Evolutionary conservation across 2,329 filamentous ascomycete genomes (phyloP).

Genomic region (Fulvia fulva): DNA sequence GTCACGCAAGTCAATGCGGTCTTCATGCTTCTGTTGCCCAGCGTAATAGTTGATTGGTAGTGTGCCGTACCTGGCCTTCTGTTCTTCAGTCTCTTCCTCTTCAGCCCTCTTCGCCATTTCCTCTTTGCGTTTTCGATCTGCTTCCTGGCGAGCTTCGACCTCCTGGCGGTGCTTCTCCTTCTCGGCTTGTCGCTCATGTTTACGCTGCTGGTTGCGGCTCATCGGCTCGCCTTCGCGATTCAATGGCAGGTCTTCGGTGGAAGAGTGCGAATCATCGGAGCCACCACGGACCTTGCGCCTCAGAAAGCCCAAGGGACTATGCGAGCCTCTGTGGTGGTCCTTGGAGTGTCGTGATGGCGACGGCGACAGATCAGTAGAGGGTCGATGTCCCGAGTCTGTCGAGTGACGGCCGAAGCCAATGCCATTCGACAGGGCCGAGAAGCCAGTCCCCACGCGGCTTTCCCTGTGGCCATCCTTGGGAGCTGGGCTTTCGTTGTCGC

Average conservation of each 20-base stretch:
- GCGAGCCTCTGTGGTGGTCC: slow-evolving; percentile 28
- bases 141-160: slow-evolving; percentile 42
- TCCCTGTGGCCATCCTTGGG: slow-evolving; percentile 3
- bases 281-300: slow-evolving; percentile 28
- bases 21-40: slow-evolving; percentile 46
- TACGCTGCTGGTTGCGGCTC: slow-evolving; percentile 48
- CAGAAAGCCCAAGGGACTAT: slow-evolving; percentile 33
- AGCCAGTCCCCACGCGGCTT: slow-evolving; percentile 19
- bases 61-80: slow-evolving; percentile 56
- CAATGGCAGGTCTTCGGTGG: slow-evolving; percentile 39
- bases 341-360: slow-evolving; percentile 23
- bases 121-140: slow-evolving; percentile 45
- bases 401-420: slow-evolving; percentile 16
- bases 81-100: slow-evolving; percentile 55
- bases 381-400: slow-evolving; percentile 13
- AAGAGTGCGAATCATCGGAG: slow-evolving; percentile 33
- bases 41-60: slow-evolving; percentile 57
- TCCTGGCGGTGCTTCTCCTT: slow-evolving; percentile 44
- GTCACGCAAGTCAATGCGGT: slow-evolving; percentile 48
- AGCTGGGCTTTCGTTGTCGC: slow-evolving; percentile 19
- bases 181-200: slow-evolving; percentile 44
- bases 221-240: slow-evolving; percentile 49
- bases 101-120: slow-evolving; percentile 47
- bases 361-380: slow-evolving; percentile 17
- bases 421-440: slow-evolving; percentile 27